Base-by-base conservation (phyloP, 169 alveolate species). In the Eimeria falciformis region DNA sequence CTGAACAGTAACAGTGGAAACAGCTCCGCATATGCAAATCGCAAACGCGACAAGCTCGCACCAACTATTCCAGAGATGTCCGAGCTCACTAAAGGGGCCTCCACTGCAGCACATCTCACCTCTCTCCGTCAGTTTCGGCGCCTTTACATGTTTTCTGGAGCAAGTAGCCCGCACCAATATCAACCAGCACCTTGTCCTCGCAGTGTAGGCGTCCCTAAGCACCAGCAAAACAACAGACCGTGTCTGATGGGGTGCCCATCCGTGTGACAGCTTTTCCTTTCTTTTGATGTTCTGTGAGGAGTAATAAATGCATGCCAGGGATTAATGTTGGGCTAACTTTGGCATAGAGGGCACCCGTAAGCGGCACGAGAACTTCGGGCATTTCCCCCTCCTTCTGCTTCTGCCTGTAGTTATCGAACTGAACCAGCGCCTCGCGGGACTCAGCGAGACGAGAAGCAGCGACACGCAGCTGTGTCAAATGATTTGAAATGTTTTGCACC, bases 301-400 rank as follows among this genome's bases (percentile, higher is more conserved):
- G 23, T 18, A 14, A 21, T 1, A 55, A 55, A 55, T 14, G 66
- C 18, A 55, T 0, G 18, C 18, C 3, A 55, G 18, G 23, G 66
- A 55, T 21, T 55, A 14, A 55, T 21, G 27, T 14, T 55, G 27
- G 66, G 23, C 66, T 14, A 12, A 89, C 93, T 82, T 89, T 89
- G 40, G 56, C 93, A 58, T 89, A 89, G 75, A 89, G 86, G 9
- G 93, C 73, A 37, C 93, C 66, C 18, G 93, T 89, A 18, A 89
- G 90, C 5, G 93, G 93, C 69, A 89, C 93, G 69, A 89, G 93
- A 29, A 89, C 90, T 65, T 89, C 93, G 6, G 83, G 11, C 45
- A 43, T 18, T 27, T 75, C 90, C 21, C 75, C 93, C 73, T 88
- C 68, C 56, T 81, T 81, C 25, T 37, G 75, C 75, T 25, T 81